Percentiles rank a stretch among this genome's conserved stretches.
Evolutionary conservation across 305 asterid species (phyloP).

Genomic region (Solanum hybrid): DNA sequence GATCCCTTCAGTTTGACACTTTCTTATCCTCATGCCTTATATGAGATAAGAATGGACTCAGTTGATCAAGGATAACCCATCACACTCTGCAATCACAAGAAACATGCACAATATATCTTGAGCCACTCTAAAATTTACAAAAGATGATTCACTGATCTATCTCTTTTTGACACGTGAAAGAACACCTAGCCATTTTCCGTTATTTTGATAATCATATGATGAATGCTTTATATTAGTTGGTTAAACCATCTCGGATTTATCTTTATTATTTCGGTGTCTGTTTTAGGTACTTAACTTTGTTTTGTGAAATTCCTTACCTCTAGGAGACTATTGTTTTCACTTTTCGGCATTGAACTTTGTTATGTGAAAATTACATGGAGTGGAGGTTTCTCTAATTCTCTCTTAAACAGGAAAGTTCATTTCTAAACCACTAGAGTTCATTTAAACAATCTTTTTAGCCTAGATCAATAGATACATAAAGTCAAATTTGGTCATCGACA

Average conservation of each 20-base stretch:
- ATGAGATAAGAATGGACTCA: neutral
- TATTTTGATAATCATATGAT: neutral
- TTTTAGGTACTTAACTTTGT: neutral
- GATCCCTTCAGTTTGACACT: neutral
- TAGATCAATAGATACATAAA: neutral
- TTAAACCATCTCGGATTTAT: neutral
- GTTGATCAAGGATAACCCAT: neutral
- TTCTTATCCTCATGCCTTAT: neutral
- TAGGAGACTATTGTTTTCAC: neutral
- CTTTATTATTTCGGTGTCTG: neutral
- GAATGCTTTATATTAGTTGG: neutral
- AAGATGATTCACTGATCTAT: neutral
- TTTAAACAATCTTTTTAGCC: neutral
- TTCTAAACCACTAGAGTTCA: neutral
- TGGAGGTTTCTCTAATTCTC: neutral
- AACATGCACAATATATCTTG: neutral
- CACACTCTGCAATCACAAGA: neutral
- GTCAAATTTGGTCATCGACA: neutral
- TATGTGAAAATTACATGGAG: neutral
- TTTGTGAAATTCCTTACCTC: neutral
- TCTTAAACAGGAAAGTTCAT: neutral
- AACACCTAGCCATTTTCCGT: neutral
- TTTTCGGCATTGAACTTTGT: neutral
- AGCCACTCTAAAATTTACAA: neutral
- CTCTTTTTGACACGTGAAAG: neutral